These are phyloP conservation scores for Termitomyces sp. DNA, from an alignment of 768 basidiomycete genomes.

Conservation along the genomic window DNA sequence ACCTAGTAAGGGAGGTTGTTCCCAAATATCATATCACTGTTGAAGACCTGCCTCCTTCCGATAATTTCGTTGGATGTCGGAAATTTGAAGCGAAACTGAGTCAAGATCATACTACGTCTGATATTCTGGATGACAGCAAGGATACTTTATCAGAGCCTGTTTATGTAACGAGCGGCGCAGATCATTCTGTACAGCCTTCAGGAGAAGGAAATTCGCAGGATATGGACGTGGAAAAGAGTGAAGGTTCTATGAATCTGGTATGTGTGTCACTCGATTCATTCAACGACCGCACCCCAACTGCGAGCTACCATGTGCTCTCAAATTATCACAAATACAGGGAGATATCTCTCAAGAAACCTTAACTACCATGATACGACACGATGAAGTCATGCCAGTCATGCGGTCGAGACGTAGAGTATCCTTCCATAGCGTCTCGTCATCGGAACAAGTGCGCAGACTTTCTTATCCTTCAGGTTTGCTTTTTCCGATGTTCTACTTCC, in stretches of 20 bases:
- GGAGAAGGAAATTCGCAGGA: neutral
- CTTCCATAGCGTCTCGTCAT: constrained; percentile 32
- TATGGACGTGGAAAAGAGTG: neutral
- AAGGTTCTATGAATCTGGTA: constrained; percentile 8
- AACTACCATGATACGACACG: constrained; percentile 67
- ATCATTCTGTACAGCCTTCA: neutral
- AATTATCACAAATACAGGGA: constrained; percentile 39
- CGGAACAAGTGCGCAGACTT: constrained; percentile 39
- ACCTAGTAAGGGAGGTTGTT: constrained; percentile 38
- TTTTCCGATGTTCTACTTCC: neutral
- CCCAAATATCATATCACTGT: constrained; percentile 45
- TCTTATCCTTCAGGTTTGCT: constrained; percentile 55
- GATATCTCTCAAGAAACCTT: constrained; percentile 67
- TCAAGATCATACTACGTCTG: constrained; percentile 40
- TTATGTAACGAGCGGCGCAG: neutral
- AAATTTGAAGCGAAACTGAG: constrained; percentile 48
- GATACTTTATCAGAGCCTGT: neutral
- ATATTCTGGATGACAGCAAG: constrained; percentile 7
- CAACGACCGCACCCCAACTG: neutral
- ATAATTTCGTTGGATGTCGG: constrained; percentile 39
- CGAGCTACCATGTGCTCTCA: neutral
- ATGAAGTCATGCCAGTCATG: constrained; percentile 51
- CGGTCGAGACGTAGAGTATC: constrained; percentile 55
- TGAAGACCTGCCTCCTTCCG: constrained; percentile 51
- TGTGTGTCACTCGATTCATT: constrained; percentile 2